Evolutionary conservation across 768 basidiomycete genomes (phyloP), one percentile per base, ranked within the genome.

Genomic region (Pilatotrama ljubarskyi): DNA sequence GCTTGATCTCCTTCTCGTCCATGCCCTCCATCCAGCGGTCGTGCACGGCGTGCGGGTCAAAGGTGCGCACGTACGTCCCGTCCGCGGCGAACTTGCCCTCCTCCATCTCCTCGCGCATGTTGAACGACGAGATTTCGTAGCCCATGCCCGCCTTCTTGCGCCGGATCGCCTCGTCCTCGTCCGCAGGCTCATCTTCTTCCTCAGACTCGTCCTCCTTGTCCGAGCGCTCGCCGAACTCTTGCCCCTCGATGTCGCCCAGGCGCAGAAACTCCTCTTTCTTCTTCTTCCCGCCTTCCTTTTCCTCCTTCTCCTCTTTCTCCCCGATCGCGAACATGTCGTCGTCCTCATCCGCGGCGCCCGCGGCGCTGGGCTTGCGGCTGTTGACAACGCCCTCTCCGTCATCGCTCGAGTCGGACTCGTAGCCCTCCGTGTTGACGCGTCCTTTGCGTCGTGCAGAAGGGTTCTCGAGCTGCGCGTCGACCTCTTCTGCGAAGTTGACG

Each of bases 61-160:
- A 87, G 11, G 88, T 82, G 64, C 90, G 87, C 49, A 91, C 85
- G 70, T 94, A 93, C 68, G 75, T 90, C 47, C 97, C 97, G 70
- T 98, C 96, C 60, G 90, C 91, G 5, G 92, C 88, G 77, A 99
- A 98, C 70, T 94, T 93, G 38, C 97, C 97, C 75, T 98, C 96
- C 69, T 93, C 89, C 90, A 98, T 95, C 80, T 99, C 97, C 67
- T 93, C 90, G 64, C 95, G 88, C 96, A 99, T 98, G 73, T 99
- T 96, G 85, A 99, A 99, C 25, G 93, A 91, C 3, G 91, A 95
- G 10, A 99, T 66, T 70, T 95, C 90, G 74, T 77, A 96, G 2
- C 96, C 97, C 96, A 99, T 98, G 13, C 88, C 90, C 38, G 80
- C 85, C 73, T 91, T 93, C 76, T 83, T 86, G 70, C 81, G 76